These are phyloP conservation scores for Bretschneidera sinensis DNA, from an alignment of 345 rosid genomes.

Conservation along the genomic window DNA sequence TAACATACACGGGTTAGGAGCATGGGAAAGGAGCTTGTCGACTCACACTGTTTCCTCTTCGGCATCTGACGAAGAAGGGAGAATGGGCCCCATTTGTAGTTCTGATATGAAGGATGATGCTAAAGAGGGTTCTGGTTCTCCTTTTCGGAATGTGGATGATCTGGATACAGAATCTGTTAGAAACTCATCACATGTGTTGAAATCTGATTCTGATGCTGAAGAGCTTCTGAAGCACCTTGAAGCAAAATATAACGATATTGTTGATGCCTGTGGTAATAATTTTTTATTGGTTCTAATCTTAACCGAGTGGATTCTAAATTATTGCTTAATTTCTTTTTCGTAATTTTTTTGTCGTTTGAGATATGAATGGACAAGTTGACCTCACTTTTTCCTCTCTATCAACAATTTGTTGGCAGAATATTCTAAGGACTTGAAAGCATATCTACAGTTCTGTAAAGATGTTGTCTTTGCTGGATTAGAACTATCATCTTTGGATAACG, in stretches of 20 bases:
- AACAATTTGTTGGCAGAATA: conserved; percentile 34
- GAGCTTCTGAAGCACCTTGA: conserved; percentile 54
- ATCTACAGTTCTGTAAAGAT: conserved; percentile 49
- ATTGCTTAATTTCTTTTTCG: too few relatives aligned
- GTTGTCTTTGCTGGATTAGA: conserved; percentile 52
- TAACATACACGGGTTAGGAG: conserved; percentile 61
- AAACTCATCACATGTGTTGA: conserved; percentile 20
- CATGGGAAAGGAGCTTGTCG: conserved; percentile 36
- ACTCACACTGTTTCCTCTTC: not conserved
- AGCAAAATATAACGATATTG: too few relatives aligned
- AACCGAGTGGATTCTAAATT: not conserved
- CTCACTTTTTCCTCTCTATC: too few relatives aligned
- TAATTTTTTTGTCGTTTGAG: too few relatives aligned
- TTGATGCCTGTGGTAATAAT: too few relatives aligned
- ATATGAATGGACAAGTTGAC: too few relatives aligned
- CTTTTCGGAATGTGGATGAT: conserved; percentile 18
- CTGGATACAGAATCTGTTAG: conserved; percentile 16
- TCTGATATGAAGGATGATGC: conserved; percentile 13
- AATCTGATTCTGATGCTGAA: conserved; percentile 27
- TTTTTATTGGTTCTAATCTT: not conserved
- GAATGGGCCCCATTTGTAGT: conserved; percentile 12
- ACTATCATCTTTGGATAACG: conserved; percentile 32
- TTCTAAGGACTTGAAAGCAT: conserved; percentile 44
- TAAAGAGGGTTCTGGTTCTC: conserved; percentile 18
- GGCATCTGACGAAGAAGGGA: conserved; percentile 1